Evolutionary conservation across 768 basidiomycete genomes (phyloP), one percentile per base, ranked within the genome.

Genomic region (Lactarius indigo): DNA sequence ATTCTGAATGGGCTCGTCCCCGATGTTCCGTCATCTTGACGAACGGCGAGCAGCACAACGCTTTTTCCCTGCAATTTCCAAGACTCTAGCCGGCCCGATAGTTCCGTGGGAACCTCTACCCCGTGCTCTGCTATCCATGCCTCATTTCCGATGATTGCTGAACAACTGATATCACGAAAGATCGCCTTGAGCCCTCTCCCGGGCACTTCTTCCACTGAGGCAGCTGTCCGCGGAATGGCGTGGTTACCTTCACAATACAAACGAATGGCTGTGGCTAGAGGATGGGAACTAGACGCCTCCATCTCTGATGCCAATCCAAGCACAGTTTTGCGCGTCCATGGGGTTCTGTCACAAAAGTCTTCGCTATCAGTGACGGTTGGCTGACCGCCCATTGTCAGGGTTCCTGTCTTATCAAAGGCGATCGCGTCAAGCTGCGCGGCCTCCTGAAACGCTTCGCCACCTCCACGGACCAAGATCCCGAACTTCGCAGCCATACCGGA

Each of bases 361-460:
- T 82, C 78, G 61, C 74, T 77, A 70, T 91, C 82, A 3, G 85
- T 85, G 13, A 93, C 90, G 7, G 75, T 78, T 7, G 87, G 85
- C 61, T 87, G 83, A 7, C 81, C 84, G 13, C 89, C 88, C 65
- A 84, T 77, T 1, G 92, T 93, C 30, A 94, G 76, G 0, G 92
- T 94, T 6, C 93, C 92, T 2, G 92, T 94, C 77, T 95, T 95
- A 77, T 95, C 93, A 67, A 94, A 92, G 3, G 88, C 87, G 50
- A 95, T 76, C 20, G 85, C 74, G 70, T 91, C 87, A 37, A 93
- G 79, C 68, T 87, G 84, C 0, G 89, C 87, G 67, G 91, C 87
- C 61, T 91, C 89, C 73, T 93, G 88, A 75, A 94, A 94, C 0
- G 93, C 92, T 75, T 93, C 90, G 9, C 93, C 93, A n/a, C 93